phyloP scores from a whole-genome alignment of 495 filamentous ascomycete species.

The Bathelium albidoporum region DNA sequence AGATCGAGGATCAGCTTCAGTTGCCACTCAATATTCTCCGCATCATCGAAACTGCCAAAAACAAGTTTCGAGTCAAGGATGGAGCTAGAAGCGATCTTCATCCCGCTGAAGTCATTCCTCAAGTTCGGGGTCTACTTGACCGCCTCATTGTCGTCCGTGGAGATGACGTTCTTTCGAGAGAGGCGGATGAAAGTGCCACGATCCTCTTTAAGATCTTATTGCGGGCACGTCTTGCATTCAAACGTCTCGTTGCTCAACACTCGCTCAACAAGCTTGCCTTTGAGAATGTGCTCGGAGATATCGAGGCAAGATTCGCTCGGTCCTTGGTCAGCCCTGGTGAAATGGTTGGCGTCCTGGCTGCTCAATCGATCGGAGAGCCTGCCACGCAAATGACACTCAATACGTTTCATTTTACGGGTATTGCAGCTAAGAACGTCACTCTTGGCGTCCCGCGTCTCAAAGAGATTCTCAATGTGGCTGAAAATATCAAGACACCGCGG shows the following conservation, averaged over 20 bases:
- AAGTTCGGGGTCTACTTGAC: conserved; percentile 64
- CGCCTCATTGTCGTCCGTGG: conserved; percentile 76
- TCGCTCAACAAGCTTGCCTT: conserved; percentile 86
- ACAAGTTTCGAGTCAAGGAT: conserved; percentile 82
- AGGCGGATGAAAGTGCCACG: conserved; percentile 82
- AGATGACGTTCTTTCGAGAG: conserved; percentile 63
- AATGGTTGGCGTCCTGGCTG: conserved; percentile 97
- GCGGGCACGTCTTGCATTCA: conserved; percentile 83
- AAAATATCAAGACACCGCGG: conserved; percentile 95
- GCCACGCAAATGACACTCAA: conserved; percentile 99
- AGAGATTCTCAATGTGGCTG: conserved; percentile 96
- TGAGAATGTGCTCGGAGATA: conserved; percentile 81
- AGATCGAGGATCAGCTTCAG: conserved; percentile 72
- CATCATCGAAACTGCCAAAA: conserved; percentile 80
- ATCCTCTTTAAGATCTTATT: conserved; percentile 84
- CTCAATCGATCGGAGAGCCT: conserved; percentile 96
- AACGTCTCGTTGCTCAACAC: conserved; percentile 72
- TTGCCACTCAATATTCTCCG: conserved; percentile 84
- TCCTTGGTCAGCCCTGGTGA: conserved; percentile 81
- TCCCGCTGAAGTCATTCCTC: conserved; percentile 78
- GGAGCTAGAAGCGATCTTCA: conserved; percentile 76
- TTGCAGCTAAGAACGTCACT: conserved; percentile 98
- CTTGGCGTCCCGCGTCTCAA: conserved; percentile 98
- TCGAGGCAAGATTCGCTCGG: conserved; percentile 74
- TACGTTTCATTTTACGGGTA: conserved; percentile 99